Evolutionary conservation across 2,329 filamentous ascomycete species (phyloP).

Genomic region (Paracorniculantispora psalliotae): DNA sequence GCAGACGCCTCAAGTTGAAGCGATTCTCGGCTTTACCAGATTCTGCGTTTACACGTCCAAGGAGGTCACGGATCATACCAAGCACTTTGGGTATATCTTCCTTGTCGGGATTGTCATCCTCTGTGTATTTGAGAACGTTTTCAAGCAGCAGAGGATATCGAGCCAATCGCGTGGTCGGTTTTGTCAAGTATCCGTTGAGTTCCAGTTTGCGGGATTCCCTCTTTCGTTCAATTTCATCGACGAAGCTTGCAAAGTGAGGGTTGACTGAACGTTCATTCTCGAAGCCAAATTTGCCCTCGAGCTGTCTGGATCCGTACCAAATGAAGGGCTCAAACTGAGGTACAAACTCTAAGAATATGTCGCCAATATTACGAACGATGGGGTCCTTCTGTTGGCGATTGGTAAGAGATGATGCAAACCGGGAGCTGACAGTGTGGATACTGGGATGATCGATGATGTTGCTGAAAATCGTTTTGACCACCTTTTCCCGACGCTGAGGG

Average conservation of each 20-base stretch:
- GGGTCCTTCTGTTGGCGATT: conserved; percentile 84
- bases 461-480: conserved; percentile 90
- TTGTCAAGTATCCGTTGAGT: conserved; percentile 94
- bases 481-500: conserved; percentile 78
- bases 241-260: conserved; percentile 78
- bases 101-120: conserved; percentile 83
- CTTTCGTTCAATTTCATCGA: conserved; percentile 91
- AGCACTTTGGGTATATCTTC: conserved; percentile 89
- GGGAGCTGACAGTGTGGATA: conserved; percentile 85
- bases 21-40: conserved; percentile 97
- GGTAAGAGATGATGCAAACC: conserved; percentile 82
- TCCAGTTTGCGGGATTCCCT: conserved; percentile 97
- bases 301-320: conserved; percentile 88
- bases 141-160: conserved; percentile 90
- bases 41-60: conserved; percentile 86
- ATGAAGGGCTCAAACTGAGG: conserved; percentile 95
- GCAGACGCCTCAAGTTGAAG: conserved; percentile 88
- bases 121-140: conserved; percentile 85
- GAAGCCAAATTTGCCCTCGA: conserved; percentile 97
- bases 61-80: conserved; percentile 76
- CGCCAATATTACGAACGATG: conserved; percentile 83
- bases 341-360: conserved; percentile 89
- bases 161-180: conserved; percentile 90
- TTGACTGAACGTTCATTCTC: conserved; percentile 92
- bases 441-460: conserved; percentile 81